Evolutionary conservation across 768 basidiomycete genomes (phyloP).

Genomic region (Termitomyces eurrhizus): DNA sequence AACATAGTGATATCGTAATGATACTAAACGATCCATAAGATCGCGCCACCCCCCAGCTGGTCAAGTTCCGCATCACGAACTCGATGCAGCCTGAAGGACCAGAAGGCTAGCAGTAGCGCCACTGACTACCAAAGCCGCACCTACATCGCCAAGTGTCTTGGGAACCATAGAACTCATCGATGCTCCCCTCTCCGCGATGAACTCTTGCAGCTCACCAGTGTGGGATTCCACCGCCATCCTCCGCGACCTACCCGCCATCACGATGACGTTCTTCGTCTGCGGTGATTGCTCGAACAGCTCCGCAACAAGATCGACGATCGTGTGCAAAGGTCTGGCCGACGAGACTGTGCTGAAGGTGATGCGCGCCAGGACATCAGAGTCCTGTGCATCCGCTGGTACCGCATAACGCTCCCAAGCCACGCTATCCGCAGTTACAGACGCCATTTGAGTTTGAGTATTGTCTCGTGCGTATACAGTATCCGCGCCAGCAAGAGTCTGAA

Average conservation of each 20-base stretch:
- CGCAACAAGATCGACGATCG: slow-evolving; percentile 43
- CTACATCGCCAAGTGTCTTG: slow-evolving; percentile 76
- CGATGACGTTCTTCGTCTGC: slow-evolving; percentile 48
- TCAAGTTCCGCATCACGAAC: background rate
- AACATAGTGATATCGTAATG: background rate
- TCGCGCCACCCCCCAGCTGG: background rate
- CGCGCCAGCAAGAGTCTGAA: slow-evolving; percentile 44
- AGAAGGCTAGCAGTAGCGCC: slow-evolving; percentile 48
- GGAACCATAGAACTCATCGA: slow-evolving; percentile 52
- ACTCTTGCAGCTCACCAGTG: slow-evolving; percentile 48
- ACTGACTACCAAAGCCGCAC: slow-evolving; percentile 59
- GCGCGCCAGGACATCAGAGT: slow-evolving; percentile 39
- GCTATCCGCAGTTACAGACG: slow-evolving; percentile 81
- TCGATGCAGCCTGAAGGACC: slow-evolving; percentile 39
- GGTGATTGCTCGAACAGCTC: slow-evolving; percentile 23
- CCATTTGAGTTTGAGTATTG: slow-evolving; percentile 62
- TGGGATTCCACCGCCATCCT: slow-evolving; percentile 62
- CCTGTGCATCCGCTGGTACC: slow-evolving; percentile 21
- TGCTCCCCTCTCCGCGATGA: slow-evolving; percentile 37
- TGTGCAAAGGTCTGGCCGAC: slow-evolving; percentile 53
- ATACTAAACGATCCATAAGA: background rate
- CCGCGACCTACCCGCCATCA: slow-evolving; percentile 71
- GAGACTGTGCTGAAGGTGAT: slow-evolving; percentile 55
- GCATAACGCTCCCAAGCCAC: slow-evolving; percentile 70
- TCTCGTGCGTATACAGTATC: slow-evolving; percentile 72